Evolutionary conservation across 495 filamentous ascomycete species (phyloP), one percentile per base, ranked within the genome.

Genomic region (Penicillium alfredii): DNA sequence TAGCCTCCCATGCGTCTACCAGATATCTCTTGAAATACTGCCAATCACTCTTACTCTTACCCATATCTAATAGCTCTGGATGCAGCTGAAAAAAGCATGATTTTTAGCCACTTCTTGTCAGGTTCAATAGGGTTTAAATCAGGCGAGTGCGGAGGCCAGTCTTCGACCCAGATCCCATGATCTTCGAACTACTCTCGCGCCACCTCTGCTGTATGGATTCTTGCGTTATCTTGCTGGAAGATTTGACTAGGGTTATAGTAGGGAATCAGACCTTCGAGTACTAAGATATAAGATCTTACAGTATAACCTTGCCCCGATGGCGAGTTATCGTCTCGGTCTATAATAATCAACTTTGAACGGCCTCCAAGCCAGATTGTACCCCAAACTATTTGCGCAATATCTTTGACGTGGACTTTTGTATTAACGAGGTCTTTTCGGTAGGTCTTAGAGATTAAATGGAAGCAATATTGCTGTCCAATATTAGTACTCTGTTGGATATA

Each of bases 311-410:
- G 8, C 8, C 4, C n/a, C n/a, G n/a, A 2, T 2, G 23, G 3
- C 23, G 5, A 25, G 23, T 25, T 4, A 0, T 2, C 0, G 4
- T 25, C 23, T 4, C 5, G 5, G 1, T 7, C 23, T 25, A 25
- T 25, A 25, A 25, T 5, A 25, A 25, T 25, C 5, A 8, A 25
- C n/a, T n/a, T n/a, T 13, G 2, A 6, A 5, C 11, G n/a, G 4
- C 18, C 18, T 13, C 31, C n/a, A 12, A 34, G 10, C 31, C 23
- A 34, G 18, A 34, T 22, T 34, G 1, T 34, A 34, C 17, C 22
- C 7, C 26, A 26, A 35, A 35, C 33, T 35, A 35, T 35, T 15
- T 35, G 5, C 12, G 13, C 24, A 35, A 35, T 35, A 26, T 35
- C 33, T n/a, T 35, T 35, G 2, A 35, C n/a, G n/a, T 35, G 26